phyloP scores from a whole-genome alignment of 768 basidiomycete species.

The Kwoniella botswanensis region DNA sequence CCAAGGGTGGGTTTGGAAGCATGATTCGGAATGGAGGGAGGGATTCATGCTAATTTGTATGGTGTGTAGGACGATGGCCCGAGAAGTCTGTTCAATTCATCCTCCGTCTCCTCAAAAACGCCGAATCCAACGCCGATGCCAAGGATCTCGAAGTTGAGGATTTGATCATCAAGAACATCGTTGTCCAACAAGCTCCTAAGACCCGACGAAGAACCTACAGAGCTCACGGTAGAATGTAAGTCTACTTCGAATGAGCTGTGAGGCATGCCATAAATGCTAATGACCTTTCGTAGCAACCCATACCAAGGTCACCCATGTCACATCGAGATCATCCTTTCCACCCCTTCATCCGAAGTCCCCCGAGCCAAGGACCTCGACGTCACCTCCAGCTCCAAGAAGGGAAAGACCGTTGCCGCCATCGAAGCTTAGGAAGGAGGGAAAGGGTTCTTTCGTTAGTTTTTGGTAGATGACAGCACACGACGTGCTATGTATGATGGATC shows the following conservation, averaged over 20 bases:
- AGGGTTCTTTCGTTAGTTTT: conserved; percentile 3
- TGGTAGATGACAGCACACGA: conserved; percentile 22
- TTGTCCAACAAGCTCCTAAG: conserved; percentile 98
- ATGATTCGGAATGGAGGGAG: neutral
- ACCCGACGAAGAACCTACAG: conserved; percentile 99
- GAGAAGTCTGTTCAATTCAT: conserved; percentile 98
- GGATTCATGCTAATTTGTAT: neutral
- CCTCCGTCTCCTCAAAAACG: conserved; percentile 93
- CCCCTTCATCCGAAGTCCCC: conserved; percentile 81
- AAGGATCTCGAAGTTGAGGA: conserved; percentile 94
- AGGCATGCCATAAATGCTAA: neutral
- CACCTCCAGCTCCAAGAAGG: conserved; percentile 59
- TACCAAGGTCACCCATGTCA: conserved; percentile 98
- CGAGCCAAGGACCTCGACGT: conserved; percentile 83
- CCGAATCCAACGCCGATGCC: conserved; percentile 97
- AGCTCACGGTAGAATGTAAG: conserved; percentile 59
- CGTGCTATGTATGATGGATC: conserved; percentile 45
- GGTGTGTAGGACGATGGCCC: conserved; percentile 91
- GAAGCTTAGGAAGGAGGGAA: conserved; percentile 48
- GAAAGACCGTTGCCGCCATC: conserved; percentile 56
- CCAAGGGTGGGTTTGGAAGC: conserved; percentile 74
- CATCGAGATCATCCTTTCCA: conserved; percentile 84
- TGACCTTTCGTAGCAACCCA: conserved; percentile 67
- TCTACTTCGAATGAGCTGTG: neutral
- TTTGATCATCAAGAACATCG: conserved; percentile 92